A percentile compares a stretch with the other conserved stretches of the same genome.
Evolutionary conservation across 768 basidiomycete genomes (phyloP).

Genomic region (Clathrus columnatus): DNA sequence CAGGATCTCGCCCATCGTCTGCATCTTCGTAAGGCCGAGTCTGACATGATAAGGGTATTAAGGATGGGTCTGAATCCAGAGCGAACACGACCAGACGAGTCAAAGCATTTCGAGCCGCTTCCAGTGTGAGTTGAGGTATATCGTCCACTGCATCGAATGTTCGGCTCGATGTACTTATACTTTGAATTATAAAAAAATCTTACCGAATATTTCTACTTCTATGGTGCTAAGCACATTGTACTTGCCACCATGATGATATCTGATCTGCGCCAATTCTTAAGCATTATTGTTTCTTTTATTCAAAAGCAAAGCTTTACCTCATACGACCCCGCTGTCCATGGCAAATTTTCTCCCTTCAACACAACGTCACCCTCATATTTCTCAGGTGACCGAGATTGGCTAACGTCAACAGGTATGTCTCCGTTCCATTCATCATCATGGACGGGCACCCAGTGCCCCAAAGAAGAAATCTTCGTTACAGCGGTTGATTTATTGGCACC

Average conservation of each 20-base stretch:
- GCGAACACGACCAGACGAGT: constrained; percentile 76
- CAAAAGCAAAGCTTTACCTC: constrained; percentile 44
- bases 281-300: not conserved
- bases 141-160: constrained; percentile 59
- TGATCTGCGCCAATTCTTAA: constrained; percentile 36
- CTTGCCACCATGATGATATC: constrained; percentile 95
- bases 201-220: constrained; percentile 83
- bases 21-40: constrained; percentile 19
- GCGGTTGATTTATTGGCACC: constrained; percentile 79
- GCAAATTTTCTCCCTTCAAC: constrained; percentile 72
- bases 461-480: constrained; percentile 76
- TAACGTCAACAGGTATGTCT: constrained; percentile 52
- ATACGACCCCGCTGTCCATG: constrained; percentile 80
- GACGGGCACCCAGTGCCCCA: constrained; percentile 91
- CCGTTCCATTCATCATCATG: constrained; percentile 92
- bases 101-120: constrained; percentile 55
- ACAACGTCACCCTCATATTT: constrained; percentile 48
- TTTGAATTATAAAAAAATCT: constrained; percentile 21
- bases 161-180: constrained; percentile 8
- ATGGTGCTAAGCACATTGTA: constrained; percentile 89
- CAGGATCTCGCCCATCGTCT: constrained; percentile 54
- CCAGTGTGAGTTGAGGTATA: constrained; percentile 54
- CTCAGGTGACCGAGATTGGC: constrained; percentile 24
- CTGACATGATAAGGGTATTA: constrained; percentile 67
- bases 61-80: constrained; percentile 75